These are phyloP conservation scores for Aspergillus affinis DNA, from an alignment of 495 filamentous ascomycete genomes.

Conservation along the genomic window DNA sequence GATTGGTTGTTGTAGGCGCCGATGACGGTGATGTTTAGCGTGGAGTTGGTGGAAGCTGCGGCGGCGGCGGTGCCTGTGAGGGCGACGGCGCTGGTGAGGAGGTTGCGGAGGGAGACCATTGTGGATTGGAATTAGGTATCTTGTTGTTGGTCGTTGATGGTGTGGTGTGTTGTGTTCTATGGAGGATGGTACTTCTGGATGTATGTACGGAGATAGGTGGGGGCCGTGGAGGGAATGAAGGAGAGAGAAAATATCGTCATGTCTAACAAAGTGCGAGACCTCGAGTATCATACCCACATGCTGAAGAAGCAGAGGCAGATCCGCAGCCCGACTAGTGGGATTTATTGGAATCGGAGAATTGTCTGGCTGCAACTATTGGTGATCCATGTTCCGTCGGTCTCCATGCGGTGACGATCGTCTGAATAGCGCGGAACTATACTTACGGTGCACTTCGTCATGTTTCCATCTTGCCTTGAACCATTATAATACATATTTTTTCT, in stretches of 20 bases:
- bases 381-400: neutral
- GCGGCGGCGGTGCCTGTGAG: constrained; percentile 19
- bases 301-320: neutral
- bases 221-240: neutral
- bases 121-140: neutral
- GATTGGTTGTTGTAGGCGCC: constrained; percentile 40
- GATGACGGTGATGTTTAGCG: constrained; percentile 45
- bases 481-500: neutral
- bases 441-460: too few species aligned
- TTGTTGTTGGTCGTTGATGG: neutral
- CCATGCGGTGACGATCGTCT: neutral
- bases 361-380: neutral
- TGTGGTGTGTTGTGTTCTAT: too few species aligned
- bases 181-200: too few species aligned
- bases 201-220: too few species aligned
- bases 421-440: neutral
- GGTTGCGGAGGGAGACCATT: constrained; percentile 4
- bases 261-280: neutral
- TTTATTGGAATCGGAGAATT: constrained; percentile 6
- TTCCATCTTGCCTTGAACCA: too few species aligned
- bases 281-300: neutral
- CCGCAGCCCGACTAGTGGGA: neutral
- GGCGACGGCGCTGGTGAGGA: constrained; percentile 21
- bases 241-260: neutral
- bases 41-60: constrained; percentile 16